These are phyloP conservation scores for Cryptococcus sp. DNA, from an alignment of 1,284 basidiomycete genomes.

Conservation along the genomic window DNA sequence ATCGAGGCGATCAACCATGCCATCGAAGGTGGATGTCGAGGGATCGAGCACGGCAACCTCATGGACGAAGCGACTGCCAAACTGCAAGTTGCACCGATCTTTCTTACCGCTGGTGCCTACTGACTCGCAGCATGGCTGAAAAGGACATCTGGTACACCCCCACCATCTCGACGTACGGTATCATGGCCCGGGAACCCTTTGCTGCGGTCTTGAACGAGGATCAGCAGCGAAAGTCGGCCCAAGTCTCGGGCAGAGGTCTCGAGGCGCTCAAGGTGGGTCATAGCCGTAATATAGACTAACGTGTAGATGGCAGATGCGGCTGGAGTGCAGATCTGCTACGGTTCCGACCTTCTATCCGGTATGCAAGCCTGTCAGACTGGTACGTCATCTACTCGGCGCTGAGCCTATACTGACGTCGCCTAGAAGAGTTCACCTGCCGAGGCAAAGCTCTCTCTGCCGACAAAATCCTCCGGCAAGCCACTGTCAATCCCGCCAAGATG, in stretches of 20 bases:
- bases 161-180: slow-evolving; percentile 50
- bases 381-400: background rate
- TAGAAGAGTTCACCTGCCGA: slow-evolving; percentile 47
- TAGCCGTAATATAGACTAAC: slow-evolving; percentile 18
- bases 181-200: slow-evolving; percentile 50
- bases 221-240: slow-evolving; percentile 48
- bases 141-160: slow-evolving; percentile 50
- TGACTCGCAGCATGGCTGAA: slow-evolving; percentile 37
- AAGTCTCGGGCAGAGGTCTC: slow-evolving; percentile 45
- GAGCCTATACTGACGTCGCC: background rate
- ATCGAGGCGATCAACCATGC: slow-evolving; percentile 31
- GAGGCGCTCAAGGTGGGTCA: slow-evolving; percentile 35
- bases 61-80: slow-evolving; percentile 35
- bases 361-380: slow-evolving; percentile 35
- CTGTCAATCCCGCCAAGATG: slow-evolving; percentile 50
- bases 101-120: background rate
- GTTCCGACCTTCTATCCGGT: slow-evolving; percentile 43
- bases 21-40: slow-evolving; percentile 36
- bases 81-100: slow-evolving; percentile 18
- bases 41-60: slow-evolving; percentile 52
- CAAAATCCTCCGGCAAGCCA: slow-evolving; percentile 49
- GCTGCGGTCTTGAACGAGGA: slow-evolving; percentile 48
- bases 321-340: slow-evolving; percentile 36
- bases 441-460: slow-evolving; percentile 44
- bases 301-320: slow-evolving; percentile 22